These are phyloP conservation scores for Seiridium unicorne DNA, from an alignment of 2,329 filamentous ascomycete genomes.

Conservation along the genomic window DNA sequence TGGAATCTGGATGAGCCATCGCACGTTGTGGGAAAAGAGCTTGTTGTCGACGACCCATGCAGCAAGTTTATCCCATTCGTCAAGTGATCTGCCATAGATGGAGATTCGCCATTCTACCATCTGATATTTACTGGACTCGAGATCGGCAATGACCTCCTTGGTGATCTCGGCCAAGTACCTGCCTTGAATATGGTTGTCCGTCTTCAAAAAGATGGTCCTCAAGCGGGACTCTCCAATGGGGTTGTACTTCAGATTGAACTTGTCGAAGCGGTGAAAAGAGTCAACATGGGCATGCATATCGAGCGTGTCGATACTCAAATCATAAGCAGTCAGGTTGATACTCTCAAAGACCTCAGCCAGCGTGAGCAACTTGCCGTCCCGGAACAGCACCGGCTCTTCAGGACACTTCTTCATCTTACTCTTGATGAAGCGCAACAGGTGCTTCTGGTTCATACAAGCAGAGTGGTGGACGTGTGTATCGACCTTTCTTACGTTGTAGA, in stretches of 20 bases:
- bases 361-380: conserved; percentile 90
- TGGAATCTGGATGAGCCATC: conserved; percentile 95
- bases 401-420: conserved; percentile 99
- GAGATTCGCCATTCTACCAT: conserved; percentile 99
- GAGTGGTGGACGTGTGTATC: conserved; percentile 99
- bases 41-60: conserved; percentile 99
- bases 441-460: conserved; percentile 99
- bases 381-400: conserved; percentile 87
- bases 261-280: conserved; percentile 98
- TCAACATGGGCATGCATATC: conserved; percentile 99
- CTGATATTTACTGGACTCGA: conserved; percentile 98
- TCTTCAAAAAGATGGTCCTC: conserved; percentile 98
- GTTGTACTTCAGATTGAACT: conserved; percentile 99
- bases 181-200: conserved; percentile 95
- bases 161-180: conserved; percentile 96
- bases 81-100: conserved; percentile 86
- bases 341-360: conserved; percentile 93
- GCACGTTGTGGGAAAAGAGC: conserved; percentile 94
- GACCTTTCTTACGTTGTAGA: conserved; percentile 98
- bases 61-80: conserved; percentile 97
- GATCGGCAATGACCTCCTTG: conserved; percentile 93
- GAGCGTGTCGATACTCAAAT: conserved; percentile 94
- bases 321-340: conserved; percentile 95
- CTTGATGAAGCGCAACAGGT: conserved; percentile 96
- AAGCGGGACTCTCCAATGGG: conserved; percentile 93